Percentiles rank a stretch among this genome's conserved stretches.
Evolutionary conservation across 1,284 basidiomycete genomes (phyloP).

Genomic region (Vanrija sp.): DNA sequence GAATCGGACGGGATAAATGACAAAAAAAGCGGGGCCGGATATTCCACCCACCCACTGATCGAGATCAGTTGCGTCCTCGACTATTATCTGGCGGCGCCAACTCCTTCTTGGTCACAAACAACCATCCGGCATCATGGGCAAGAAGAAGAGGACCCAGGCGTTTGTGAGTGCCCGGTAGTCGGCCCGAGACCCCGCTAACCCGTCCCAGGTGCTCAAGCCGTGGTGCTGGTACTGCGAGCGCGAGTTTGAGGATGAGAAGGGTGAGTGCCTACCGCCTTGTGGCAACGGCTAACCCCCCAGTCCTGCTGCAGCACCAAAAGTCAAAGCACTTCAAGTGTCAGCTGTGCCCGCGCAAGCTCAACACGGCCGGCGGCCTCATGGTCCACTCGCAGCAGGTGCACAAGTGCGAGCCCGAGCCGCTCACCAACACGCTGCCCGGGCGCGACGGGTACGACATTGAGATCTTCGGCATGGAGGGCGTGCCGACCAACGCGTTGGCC

Average conservation of each 20-base stretch:
- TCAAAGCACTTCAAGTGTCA: constrained; percentile 99
- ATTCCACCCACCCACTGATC: too few relatives aligned
- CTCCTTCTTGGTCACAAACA: too few relatives aligned
- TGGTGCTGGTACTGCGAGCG: constrained; percentile 99
- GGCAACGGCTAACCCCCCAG: constrained; percentile 50
- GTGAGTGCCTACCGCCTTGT: constrained; percentile 48
- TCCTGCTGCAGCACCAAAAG: constrained; percentile 98
- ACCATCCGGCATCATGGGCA: too few relatives aligned
- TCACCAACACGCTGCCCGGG: constrained; percentile 93
- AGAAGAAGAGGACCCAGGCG: constrained; percentile 47
- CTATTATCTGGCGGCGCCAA: not conserved
- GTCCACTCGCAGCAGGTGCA: constrained; percentile 99
- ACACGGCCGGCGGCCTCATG: constrained; percentile 92
- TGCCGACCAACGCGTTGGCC: constrained; percentile 86
- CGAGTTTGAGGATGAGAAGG: constrained; percentile 97
- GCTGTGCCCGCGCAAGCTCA: constrained; percentile 89
- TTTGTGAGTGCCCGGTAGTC: constrained; percentile 33
- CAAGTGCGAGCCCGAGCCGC: constrained; percentile 95
- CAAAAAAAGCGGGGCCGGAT: not conserved
- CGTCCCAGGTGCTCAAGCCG: constrained; percentile 68
- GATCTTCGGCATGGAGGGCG: constrained; percentile 99
- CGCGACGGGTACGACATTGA: constrained; percentile 98
- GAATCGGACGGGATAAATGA: not conserved
- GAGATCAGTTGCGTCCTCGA: not conserved
- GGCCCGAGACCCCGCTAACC: constrained; percentile 5